These are phyloP conservation scores for Pythium brassicae DNA, from an alignment of 352 stramenopile genomes.

Conservation along the genomic window DNA sequence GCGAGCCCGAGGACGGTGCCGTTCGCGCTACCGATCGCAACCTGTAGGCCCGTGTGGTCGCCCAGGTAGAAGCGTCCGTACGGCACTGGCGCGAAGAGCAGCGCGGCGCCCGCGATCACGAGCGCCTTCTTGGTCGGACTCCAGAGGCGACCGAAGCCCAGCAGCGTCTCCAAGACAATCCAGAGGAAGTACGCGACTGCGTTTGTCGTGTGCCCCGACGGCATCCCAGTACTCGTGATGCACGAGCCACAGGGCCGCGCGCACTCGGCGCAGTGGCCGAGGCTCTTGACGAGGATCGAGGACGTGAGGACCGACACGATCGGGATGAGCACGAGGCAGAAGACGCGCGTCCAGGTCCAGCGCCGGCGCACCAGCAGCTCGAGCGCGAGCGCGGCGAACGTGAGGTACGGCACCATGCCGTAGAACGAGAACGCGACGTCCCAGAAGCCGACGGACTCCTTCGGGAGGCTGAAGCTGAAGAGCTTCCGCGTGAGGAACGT, in stretches of 20 bases:
- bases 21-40: slow-evolving; percentile 33
- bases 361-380: slow-evolving; percentile 29
- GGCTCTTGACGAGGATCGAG: slow-evolving; percentile 30
- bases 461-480: slow-evolving; percentile 48
- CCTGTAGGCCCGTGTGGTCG: slow-evolving; percentile 50
- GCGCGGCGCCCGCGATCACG: slow-evolving; percentile 5
- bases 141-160: slow-evolving; percentile 29
- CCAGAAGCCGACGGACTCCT: slow-evolving; percentile 31
- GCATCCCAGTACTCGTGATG: slow-evolving; percentile 41
- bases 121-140: slow-evolving; percentile 14
- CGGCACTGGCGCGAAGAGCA: slow-evolving; percentile 43
- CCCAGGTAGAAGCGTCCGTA: slow-evolving; percentile 58
- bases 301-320: slow-evolving; percentile 40
- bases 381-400: slow-evolving; percentile 14
- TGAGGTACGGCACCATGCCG: slow-evolving; percentile 41
- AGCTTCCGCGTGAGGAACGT: slow-evolving; percentile 31
- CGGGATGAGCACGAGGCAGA: slow-evolving; percentile 45
- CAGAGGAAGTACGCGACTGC: slow-evolving; percentile 43
- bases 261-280: slow-evolving; percentile 44
- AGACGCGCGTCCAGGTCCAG: slow-evolving; percentile 36
- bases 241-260: slow-evolving; percentile 45
- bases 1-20: slow-evolving; percentile 31
- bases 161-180: slow-evolving; percentile 38
- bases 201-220: slow-evolving; percentile 48
- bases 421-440: slow-evolving; percentile 51